Base-by-base conservation (phyloP, 192 early-diverging fungal species). In the Umbelopsis isabellina region DNA sequence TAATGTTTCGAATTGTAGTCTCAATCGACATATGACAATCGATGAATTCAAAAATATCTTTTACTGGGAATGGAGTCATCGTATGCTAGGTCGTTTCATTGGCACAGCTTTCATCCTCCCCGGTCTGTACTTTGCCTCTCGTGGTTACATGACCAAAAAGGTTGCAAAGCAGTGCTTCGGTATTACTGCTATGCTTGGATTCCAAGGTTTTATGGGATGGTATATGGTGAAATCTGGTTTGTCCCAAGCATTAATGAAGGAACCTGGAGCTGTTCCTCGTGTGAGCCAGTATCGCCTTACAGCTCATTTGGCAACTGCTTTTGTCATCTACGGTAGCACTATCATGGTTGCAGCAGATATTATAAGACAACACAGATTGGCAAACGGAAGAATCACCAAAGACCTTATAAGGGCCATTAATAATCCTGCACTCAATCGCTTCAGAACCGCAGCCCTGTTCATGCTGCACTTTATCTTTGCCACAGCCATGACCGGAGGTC, bases 61-160 rank as follows among this genome's bases (percentile, higher is more conserved):
- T 79, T 98, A 94, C 81, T 94, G 94, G 89, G 96, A 99, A 82
- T 98, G 97, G 96, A 91, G 91, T 61, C 96, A 99, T 75, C 89
- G 97, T 74, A 97, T 96, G 84, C 82, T 91, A 49, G 97, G 96
- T n/a, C 85, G 96, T 3, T 86, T 91, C 53, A 97, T 99, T 76
- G 96, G 96, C 13, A 79, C 93, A 6, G 84, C 90, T 0, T 95
- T 97, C 67, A 81, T 96, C 72, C 65, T 98, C 6, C 97, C 97
- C 20, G 92, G 91, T 9, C 82, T 90, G 6, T 97, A 90, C 79
- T 98, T 99, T 88, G 89, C 88, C 20, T 76, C 83, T 41, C 85
- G 87, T 47, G 94, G 96, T 4, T 87, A 89, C 76, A 91, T 97
- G 86, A 85, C 91, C 15, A 84, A 78, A 47, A 71, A 78, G 0